Base-by-base conservation (phyloP, 306 rosid species). In the Ziziphus jujuba region DNA sequence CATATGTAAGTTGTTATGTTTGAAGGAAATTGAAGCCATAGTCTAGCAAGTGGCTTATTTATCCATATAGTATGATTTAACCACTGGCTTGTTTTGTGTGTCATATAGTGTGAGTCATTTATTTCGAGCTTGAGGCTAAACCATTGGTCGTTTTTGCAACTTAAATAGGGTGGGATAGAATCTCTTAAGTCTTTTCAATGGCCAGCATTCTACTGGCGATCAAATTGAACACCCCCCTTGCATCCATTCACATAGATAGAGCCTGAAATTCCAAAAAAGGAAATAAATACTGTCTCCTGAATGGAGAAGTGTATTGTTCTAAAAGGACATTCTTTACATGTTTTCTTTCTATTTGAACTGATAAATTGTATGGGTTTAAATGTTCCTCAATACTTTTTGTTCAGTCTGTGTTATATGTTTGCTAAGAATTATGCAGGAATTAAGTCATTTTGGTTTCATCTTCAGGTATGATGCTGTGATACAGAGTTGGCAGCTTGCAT, bases 401-500 rank as follows among this genome's bases (percentile, higher is more conserved):
- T 45, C 7, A 19, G 31, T 50, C 12, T 69, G 51, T 20, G 5
- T 1, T 57, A 19, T 17, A 24, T 15, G 1, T 12, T 28, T 31
- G 34, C 21, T 65, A 36, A 16, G 5, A 52, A 59, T n/a, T 44
- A 33, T 22, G 22, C 9, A 23, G 66, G 49, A 59, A 64, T 59
- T n/a, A 65, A 66, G 50, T 58, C 57, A 70, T 74, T 34, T 24
- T 49, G 23, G 35, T 59, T 67, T 51, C 65, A 50, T 74, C 21
- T 72, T 53, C 90, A 90, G 99, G 81, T 95, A 83, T 69, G 82
- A 70, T 71, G 83, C 85, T 13, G 97, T 95, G 56, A 69, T 95
- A 75, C 95, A 82, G 75, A 84, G 96, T 77, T 95, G 97, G 99
- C 95, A 91, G 69, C 71, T 90, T 28, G 80, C 85, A 9, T 90